phyloP scores from a whole-genome alignment of 1,284 basidiomycete genomes.

The Cystobasidiaceae sp. region DNA sequence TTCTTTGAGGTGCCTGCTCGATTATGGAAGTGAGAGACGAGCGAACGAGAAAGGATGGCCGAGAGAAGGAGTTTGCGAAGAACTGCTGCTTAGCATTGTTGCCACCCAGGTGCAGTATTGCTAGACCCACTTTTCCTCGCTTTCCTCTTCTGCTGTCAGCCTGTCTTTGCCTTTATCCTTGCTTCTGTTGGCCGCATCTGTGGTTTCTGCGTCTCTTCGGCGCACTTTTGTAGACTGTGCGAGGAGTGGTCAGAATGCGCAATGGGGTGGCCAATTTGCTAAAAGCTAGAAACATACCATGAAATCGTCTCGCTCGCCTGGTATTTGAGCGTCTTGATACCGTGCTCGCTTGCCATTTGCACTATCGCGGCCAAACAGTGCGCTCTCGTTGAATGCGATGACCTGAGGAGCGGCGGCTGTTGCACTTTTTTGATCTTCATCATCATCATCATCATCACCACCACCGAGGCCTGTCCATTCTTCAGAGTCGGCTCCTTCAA shows the following conservation, averaged over 20 bases:
- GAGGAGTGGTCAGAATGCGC: not conserved
- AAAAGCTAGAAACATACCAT: not conserved
- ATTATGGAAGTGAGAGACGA: not conserved
- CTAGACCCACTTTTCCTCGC: constrained; percentile 11
- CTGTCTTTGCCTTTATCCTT: constrained; percentile 9
- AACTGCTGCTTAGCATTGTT: no score
- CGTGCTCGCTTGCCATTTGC: not conserved
- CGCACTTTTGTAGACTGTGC: constrained; percentile 23
- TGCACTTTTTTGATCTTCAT: not conserved
- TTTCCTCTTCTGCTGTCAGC: not conserved
- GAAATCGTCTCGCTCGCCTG: constrained; percentile 1
- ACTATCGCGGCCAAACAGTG: not conserved
- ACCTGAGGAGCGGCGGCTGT: not conserved
- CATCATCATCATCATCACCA: not conserved
- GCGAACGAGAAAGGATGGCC: no score
- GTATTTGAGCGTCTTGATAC: not conserved
- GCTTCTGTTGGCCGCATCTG: not conserved
- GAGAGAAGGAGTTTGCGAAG: no score
- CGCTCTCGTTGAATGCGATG: constrained; percentile 9
- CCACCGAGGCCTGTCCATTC: constrained; percentile 9
- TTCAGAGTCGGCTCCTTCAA: not conserved
- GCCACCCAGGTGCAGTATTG: not conserved
- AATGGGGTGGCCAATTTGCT: not conserved
- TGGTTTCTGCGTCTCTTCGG: not conserved
- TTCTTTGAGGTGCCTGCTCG: constrained; percentile 13